Conservation (phyloP, 192 early-diverging fungal genomes). For the Podila epigama region DNA sequence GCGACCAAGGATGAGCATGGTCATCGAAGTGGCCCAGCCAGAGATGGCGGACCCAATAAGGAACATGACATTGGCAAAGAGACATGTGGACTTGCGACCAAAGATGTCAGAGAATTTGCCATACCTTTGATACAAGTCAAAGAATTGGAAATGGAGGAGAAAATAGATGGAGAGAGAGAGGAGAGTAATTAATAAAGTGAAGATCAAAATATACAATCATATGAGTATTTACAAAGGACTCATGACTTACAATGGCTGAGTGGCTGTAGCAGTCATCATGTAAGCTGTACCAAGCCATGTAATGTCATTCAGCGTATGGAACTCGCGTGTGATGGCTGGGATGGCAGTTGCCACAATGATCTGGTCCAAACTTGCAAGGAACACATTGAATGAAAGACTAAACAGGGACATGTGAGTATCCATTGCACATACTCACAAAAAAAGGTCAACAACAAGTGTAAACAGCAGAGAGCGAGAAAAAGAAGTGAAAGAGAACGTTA, state of each 20-base stretch:
- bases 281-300: conserved; percentile 73
- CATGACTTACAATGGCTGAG: conserved; percentile 56
- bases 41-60: conserved; percentile 59
- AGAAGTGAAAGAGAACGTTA: too few species aligned
- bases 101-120: conserved; percentile 90
- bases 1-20: conserved; percentile 68
- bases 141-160: conserved; percentile 61
- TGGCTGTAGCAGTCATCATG: conserved; percentile 61
- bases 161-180: background rate
- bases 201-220: background rate
- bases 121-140: too few species aligned
- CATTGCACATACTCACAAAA: background rate
- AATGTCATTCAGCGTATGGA: conserved; percentile 62
- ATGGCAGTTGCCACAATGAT: conserved; percentile 79
- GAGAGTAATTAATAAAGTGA: background rate
- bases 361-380: conserved; percentile 72
- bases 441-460: background rate
- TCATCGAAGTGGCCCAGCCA: conserved; percentile 64
- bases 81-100: conserved; percentile 66
- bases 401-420: background rate
- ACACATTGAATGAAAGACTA: conserved; percentile 56
- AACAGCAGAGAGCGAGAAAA: background rate
- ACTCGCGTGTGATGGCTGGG: conserved; percentile 66
- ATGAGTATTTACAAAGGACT: background rate
- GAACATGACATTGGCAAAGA: conserved; percentile 60